These are phyloP conservation scores for Melastoma candidum DNA, from an alignment of 441 rosid species.

Conservation along the genomic window DNA sequence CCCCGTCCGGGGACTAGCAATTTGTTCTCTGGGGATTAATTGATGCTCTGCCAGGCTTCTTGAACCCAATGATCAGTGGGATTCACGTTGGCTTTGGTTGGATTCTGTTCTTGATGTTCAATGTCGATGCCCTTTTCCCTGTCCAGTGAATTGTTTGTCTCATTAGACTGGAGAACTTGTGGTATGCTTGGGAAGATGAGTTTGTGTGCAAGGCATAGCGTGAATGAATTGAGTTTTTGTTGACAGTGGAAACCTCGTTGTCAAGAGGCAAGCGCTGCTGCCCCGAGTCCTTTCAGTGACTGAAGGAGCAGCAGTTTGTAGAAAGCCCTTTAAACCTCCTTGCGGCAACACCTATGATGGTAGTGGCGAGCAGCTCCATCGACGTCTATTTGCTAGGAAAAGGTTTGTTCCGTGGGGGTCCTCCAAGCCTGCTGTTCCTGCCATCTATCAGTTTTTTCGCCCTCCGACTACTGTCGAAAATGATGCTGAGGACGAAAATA, in stretches of 20 bases:
- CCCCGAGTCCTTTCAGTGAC: constrained; percentile 82
- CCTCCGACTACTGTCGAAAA: constrained; percentile 19
- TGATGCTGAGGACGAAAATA: constrained; percentile 46
- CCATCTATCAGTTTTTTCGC: constrained; percentile 28
- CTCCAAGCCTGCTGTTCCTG: constrained; percentile 44
- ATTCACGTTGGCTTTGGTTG: too few species aligned
- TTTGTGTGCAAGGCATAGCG: constrained; percentile 4
- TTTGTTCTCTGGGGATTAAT: too few species aligned
- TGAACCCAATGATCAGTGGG: too few species aligned
- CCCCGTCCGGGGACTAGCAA: too few species aligned
- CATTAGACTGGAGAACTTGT: too few species aligned
- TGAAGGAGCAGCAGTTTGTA: constrained; percentile 81
- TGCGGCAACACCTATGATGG: constrained; percentile 49
- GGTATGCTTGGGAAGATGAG: too few species aligned
- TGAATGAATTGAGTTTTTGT: not conserved
- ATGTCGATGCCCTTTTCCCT: too few species aligned
- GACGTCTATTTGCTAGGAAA: constrained; percentile 85
- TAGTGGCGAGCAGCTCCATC: constrained; percentile 49
- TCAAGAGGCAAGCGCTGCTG: constrained; percentile 69
- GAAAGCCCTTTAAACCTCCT: constrained; percentile 95
- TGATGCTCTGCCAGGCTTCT: too few species aligned
- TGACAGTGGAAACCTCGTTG: constrained; percentile 76
- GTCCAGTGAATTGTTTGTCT: too few species aligned
- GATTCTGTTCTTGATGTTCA: too few species aligned
- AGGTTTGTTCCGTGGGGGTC: constrained; percentile 97